Conservation (phyloP, 2,329 filamentous ascomycete genomes). For the Botrytis cinerea region DNA sequence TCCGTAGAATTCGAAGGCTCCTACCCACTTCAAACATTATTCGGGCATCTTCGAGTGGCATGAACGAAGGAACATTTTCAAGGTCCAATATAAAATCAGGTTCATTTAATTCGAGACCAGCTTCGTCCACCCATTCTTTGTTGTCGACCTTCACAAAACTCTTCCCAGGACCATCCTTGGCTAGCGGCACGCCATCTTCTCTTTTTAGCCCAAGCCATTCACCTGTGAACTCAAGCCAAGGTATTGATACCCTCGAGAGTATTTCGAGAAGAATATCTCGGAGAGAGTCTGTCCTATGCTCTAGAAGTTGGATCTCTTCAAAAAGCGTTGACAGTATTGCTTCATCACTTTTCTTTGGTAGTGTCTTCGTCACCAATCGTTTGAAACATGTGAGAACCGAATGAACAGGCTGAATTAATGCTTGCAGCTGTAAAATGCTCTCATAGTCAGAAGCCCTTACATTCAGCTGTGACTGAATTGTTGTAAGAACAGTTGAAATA, state of each 20-base stretch:
- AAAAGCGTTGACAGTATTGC: constrained; percentile 63
- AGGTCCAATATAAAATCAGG: constrained; percentile 64
- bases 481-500: constrained; percentile 44
- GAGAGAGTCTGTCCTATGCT: constrained; percentile 63
- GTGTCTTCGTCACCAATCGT: constrained; percentile 36
- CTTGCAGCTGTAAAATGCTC: constrained; percentile 41
- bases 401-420: constrained; percentile 39
- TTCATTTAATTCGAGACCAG: constrained; percentile 57
- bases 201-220: constrained; percentile 73
- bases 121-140: constrained; percentile 58
- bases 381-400: constrained; percentile 40
- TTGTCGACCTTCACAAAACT: constrained; percentile 63
- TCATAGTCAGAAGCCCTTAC: constrained; percentile 32
- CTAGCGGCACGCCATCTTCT: constrained; percentile 57
- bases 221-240: constrained; percentile 68
- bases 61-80: constrained; percentile 69
- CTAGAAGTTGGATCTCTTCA: constrained; percentile 60
- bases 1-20: constrained; percentile 71
- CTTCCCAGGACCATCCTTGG: constrained; percentile 50
- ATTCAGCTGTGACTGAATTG: constrained; percentile 40
- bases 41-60: constrained; percentile 67
- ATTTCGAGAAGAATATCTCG: constrained; percentile 67
- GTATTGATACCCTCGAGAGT: constrained; percentile 60
- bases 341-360: constrained; percentile 53
- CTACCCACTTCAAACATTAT: constrained; percentile 78